These are phyloP conservation scores for Calonectria leucothoes DNA, from an alignment of 2,329 filamentous ascomycete species.

Conservation along the genomic window DNA sequence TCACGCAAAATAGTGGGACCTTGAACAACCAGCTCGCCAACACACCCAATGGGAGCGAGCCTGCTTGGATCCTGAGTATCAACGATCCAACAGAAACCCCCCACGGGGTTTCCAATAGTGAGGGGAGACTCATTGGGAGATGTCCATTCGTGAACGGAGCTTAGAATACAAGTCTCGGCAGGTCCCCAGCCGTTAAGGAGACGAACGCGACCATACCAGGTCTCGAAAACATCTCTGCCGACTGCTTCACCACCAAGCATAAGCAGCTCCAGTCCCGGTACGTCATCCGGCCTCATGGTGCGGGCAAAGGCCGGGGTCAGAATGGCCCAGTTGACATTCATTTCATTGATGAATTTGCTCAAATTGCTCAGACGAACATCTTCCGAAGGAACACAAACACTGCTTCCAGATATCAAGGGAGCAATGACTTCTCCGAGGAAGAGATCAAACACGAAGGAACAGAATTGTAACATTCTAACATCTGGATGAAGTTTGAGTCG, in stretches of 20 bases:
- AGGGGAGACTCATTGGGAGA: not conserved
- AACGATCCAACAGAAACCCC: not conserved
- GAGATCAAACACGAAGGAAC: not conserved
- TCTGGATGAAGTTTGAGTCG: not conserved
- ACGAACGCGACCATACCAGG: not conserved
- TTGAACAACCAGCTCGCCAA: not conserved
- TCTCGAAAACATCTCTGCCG: not conserved
- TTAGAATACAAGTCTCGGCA: not conserved
- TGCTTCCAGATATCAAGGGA: not conserved
- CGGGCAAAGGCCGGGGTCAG: not conserved
- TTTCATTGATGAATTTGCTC: not conserved
- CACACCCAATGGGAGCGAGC: not conserved
- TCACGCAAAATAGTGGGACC: not conserved
- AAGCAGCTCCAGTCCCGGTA: not conserved
- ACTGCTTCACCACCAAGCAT: not conserved
- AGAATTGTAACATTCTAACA: not conserved
- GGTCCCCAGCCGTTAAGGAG: not conserved
- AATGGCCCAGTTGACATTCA: not conserved
- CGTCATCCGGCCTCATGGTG: not conserved
- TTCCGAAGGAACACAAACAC: not conserved
- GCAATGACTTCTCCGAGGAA: not conserved
- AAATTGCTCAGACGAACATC: not conserved
- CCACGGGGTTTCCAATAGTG: not conserved
- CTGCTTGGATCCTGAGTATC: not conserved
- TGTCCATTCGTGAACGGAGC: not conserved